Evolutionary conservation across 257 asterid genomes (phyloP).

Genomic region (Ajuga chamaepitys): DNA sequence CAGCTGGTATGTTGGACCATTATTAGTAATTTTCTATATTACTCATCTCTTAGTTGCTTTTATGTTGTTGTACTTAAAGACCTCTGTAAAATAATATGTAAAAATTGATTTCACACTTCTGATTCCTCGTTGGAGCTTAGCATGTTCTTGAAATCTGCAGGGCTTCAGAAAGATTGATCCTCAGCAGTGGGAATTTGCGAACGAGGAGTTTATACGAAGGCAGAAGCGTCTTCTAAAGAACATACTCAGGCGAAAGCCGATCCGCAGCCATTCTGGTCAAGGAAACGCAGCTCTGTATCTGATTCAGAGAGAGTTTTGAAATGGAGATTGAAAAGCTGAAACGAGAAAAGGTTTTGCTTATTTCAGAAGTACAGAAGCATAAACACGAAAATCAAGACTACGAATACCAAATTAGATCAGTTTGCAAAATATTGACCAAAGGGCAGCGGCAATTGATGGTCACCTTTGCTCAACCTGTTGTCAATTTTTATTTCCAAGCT

Average conservation of each 20-base stretch:
- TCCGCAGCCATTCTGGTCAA: slow-evolving; percentile 73
- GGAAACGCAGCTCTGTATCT: slow-evolving; percentile 38
- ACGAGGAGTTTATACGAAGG: slow-evolving; percentile 78
- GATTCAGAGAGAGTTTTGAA: slow-evolving; percentile 48
- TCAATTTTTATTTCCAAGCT: no score
- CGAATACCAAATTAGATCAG: slow-evolving; percentile 32
- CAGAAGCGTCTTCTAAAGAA: slow-evolving; percentile 61
- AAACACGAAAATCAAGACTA: slow-evolving; percentile 45
- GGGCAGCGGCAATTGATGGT: slow-evolving; percentile 49
- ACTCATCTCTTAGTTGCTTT: neutral
- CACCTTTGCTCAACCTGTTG: slow-evolving; percentile 40
- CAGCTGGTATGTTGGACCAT: slow-evolving; percentile 62
- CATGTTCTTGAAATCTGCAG: slow-evolving; percentile 20
- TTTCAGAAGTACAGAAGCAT: slow-evolving; percentile 47
- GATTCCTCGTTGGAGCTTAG: slow-evolving; percentile 12
- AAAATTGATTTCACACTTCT: slow-evolving; percentile 10
- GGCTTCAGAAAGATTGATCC: slow-evolving; percentile 90
- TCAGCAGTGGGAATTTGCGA: slow-evolving; percentile 94
- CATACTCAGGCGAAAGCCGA: slow-evolving; percentile 76
- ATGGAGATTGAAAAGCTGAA: slow-evolving; percentile 61
- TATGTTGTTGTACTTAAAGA: neutral
- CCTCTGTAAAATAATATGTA: neutral
- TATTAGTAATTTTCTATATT: neutral
- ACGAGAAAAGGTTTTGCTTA: slow-evolving; percentile 47
- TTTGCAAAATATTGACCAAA: slow-evolving; percentile 48